Evolutionary conservation across 2,329 filamentous ascomycete species (phyloP), one percentile per base, ranked within the genome.

Genomic region (Annulohypoxylon truncatum): DNA sequence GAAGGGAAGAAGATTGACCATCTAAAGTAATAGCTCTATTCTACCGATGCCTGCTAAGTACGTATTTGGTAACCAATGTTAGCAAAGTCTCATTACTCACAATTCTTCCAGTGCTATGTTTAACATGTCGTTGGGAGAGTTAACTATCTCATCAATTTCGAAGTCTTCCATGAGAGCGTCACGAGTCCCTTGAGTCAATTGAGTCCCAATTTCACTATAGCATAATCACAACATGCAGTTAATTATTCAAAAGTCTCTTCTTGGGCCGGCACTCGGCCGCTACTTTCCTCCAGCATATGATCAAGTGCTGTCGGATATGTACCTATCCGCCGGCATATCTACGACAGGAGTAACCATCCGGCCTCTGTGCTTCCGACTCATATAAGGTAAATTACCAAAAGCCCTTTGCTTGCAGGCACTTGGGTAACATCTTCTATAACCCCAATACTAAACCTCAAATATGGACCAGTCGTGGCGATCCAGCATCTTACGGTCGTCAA

Each of bases 241-340:
- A 35, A 29, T 9, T 28, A 15, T 35, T 47, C 51, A 6, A 56
- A 18, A 7, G 18, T 46, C 26, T 31, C 33, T 15, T 15, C 15
- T 13, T 26, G 8, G 38, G 10, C 12, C 9, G 46, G 38, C 9
- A 35, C 15, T 42, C 24, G 26, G 29, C 35, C 54, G 61, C 26
- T 48, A 24, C 18, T 26, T 18, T 51, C 31, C 38, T 22, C 18
- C 13, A 28, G 12, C n/a, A 33, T 28, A 47, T 22, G 54, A 59
- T 42, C 38, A 42, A 6, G 31, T 62, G 20, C 33, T 22, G 56
- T 60, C 64, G 50, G 58, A 51, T 60, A 62, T 63, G 59, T 55
- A 63, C 48, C 54, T 54, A 55, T 46, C 59, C 59, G 59, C 22
- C 40, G 31, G 35, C 57, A 31, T 62, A 55, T 51, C 26, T 55